Evolutionary conservation across 1,284 basidiomycete genomes (phyloP), one percentile per base, ranked within the genome.

Genomic region (Sphagnurus paluster): DNA sequence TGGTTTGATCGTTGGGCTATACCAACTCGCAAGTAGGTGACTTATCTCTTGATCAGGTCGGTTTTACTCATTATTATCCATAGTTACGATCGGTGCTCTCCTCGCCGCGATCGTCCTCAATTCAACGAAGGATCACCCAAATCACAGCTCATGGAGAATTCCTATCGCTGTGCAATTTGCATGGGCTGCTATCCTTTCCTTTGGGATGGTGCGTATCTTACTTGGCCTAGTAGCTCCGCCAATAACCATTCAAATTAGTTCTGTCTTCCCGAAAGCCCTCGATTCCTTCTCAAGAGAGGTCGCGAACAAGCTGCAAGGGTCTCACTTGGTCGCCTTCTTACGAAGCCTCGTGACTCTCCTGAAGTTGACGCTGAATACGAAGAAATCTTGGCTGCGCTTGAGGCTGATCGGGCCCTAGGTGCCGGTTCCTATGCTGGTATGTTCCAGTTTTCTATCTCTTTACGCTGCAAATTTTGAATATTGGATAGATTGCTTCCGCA

Each of bases 1-100:
- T 69, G 87, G 87, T 57, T 77, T 80, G 49, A 76, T 90, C 60
- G 86, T 90, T 44, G 74, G 81, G 32, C 76, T 79, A 47, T 88
- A 89, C 69, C 83, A 87, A 63, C 83, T 78, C 67, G 76, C 78
- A 42, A 83, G 63, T 64, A 14, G 37, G 62, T 58, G 21, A 21
- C 21, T 26, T 14, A 5, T 17, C 11, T 33, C 10, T 9, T 5
- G 24, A 8, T 25, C 16, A 23, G 26, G 19, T 16, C 20, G 16
- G 9, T 25, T 5, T 21, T 42, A 4, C 30, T 29, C 13, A 47
- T 23, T 16, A 24, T 19, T 39, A 13, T 43, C 5, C 16, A 23
- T 26, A 64, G 62, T 86, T 68, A 87, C 86, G 51, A 84, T 90
- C 64, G 87, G 87, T 61, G 71, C 87, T 44, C 72, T 90, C 35